Evolutionary conservation across 768 basidiomycete species (phyloP).

Genomic region (Suillus brevipes): DNA sequence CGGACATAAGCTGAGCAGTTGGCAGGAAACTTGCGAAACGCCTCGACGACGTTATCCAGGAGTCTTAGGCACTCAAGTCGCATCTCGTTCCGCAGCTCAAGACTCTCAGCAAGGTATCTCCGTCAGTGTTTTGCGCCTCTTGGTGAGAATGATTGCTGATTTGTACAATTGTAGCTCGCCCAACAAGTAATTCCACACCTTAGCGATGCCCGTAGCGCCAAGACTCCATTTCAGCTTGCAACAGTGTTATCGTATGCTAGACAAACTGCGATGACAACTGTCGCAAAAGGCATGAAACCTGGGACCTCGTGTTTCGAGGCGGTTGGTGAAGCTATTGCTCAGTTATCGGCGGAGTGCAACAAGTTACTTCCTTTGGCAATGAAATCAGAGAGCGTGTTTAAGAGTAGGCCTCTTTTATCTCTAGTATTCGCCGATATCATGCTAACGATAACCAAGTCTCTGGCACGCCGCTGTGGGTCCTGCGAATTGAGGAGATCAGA

Average conservation of each 20-base stretch:
- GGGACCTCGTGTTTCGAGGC: constrained; percentile 77
- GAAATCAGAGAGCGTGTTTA: constrained; percentile 76
- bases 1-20: constrained; percentile 7
- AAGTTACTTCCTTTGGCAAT: constrained; percentile 69
- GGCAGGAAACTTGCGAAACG: constrained; percentile 84
- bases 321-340: constrained; percentile 64
- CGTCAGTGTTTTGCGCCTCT: constrained; percentile 41
- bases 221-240: constrained; percentile 74
- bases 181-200: constrained; percentile 87
- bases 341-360: constrained; percentile 70
- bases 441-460: constrained; percentile 47
- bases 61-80: constrained; percentile 69
- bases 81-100: constrained; percentile 74
- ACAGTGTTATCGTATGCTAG: constrained; percentile 71
- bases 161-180: constrained; percentile 62
- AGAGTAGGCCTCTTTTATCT: constrained; percentile 50
- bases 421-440: background rate
- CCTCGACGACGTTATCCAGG: constrained; percentile 74
- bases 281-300: constrained; percentile 64
- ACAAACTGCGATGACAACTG: constrained; percentile 70
- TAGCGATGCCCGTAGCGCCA: constrained; percentile 75
- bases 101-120: constrained; percentile 81
- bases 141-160: background rate
- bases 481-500: constrained; percentile 80
- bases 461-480: constrained; percentile 82